phyloP scores from a whole-genome alignment of 2,329 filamentous ascomycete species.

The Lanzia echinophila region DNA sequence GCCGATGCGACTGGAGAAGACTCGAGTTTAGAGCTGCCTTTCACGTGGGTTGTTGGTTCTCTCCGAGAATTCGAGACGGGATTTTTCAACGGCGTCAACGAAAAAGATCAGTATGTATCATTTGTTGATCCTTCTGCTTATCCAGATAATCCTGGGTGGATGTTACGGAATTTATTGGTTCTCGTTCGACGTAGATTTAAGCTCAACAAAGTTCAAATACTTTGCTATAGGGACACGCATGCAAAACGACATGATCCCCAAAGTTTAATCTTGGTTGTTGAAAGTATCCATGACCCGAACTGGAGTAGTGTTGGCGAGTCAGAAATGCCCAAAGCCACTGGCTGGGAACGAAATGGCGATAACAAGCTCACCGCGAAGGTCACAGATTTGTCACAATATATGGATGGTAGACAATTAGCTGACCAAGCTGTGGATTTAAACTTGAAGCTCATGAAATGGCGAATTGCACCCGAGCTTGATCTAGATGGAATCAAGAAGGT shows the following conservation, averaged over 20 bases:
- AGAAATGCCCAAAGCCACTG: conserved; percentile 80
- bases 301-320: conserved; percentile 14
- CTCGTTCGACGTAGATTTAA: conserved; percentile 77
- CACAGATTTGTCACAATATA: conserved; percentile 82
- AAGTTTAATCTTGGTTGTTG: conserved; percentile 64
- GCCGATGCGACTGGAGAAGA: conserved; percentile 47
- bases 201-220: conserved; percentile 68
- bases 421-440: conserved; percentile 96
- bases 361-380: conserved; percentile 73
- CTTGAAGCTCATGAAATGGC: conserved; percentile 97
- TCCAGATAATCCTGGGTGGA: conserved; percentile 81
- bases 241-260: conserved; percentile 69
- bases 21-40: conserved; percentile 35
- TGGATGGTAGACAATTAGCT: conserved; percentile 82
- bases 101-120: conserved; percentile 73
- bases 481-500: conserved; percentile 84
- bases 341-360: conserved; percentile 81
- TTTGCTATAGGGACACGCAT: conserved; percentile 86
- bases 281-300: conserved; percentile 17
- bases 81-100: conserved; percentile 69
- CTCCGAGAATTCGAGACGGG: conserved; percentile 75
- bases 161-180: conserved; percentile 80
- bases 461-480: conserved; percentile 81
- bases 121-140: conserved; percentile 95
- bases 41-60: conserved; percentile 69